Evolutionary conservation across 2,329 filamentous ascomycete species (phyloP).

Genomic region (Alternaria gaisen): DNA sequence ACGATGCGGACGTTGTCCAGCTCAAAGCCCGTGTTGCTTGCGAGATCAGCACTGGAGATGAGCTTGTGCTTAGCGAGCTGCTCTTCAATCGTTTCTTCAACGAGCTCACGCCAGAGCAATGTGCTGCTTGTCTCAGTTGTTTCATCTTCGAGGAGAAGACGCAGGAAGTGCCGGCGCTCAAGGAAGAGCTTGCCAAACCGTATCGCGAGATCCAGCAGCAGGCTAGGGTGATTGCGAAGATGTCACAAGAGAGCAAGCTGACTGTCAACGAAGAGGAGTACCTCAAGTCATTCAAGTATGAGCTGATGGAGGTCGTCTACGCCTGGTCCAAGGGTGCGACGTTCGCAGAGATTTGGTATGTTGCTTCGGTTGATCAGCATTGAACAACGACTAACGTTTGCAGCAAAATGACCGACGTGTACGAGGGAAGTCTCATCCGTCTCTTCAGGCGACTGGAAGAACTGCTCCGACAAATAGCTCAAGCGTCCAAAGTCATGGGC

Average conservation of each 20-base stretch:
- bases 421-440: slow-evolving; percentile 95
- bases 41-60: slow-evolving; percentile 96
- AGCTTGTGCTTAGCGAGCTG: slow-evolving; percentile 89
- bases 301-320: slow-evolving; percentile 96
- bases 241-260: slow-evolving; percentile 93
- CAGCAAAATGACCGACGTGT: slow-evolving; percentile 99
- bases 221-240: slow-evolving; percentile 87
- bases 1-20: slow-evolving; percentile 93
- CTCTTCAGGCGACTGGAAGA: slow-evolving; percentile 96
- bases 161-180: slow-evolving; percentile 73
- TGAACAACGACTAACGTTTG: slow-evolving; percentile 12
- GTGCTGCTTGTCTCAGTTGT: slow-evolving; percentile 84
- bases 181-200: slow-evolving; percentile 86
- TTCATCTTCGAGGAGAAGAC: slow-evolving; percentile 99
- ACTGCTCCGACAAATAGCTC: slow-evolving; percentile 90
- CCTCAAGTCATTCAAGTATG: slow-evolving; percentile 85
- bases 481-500: slow-evolving; percentile 97
- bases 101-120: slow-evolving; percentile 86
- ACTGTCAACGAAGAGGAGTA: slow-evolving; percentile 96
- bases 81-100: slow-evolving; percentile 99
- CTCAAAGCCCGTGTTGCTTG: slow-evolving; percentile 97
- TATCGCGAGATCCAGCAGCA: slow-evolving; percentile 87
- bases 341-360: slow-evolving; percentile 95
- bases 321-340: slow-evolving; percentile 89
- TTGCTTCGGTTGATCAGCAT: slow-evolving; percentile 31